Conservation (phyloP, 2,329 filamentous ascomycete genomes). For the Fusarium anguioides region DNA sequence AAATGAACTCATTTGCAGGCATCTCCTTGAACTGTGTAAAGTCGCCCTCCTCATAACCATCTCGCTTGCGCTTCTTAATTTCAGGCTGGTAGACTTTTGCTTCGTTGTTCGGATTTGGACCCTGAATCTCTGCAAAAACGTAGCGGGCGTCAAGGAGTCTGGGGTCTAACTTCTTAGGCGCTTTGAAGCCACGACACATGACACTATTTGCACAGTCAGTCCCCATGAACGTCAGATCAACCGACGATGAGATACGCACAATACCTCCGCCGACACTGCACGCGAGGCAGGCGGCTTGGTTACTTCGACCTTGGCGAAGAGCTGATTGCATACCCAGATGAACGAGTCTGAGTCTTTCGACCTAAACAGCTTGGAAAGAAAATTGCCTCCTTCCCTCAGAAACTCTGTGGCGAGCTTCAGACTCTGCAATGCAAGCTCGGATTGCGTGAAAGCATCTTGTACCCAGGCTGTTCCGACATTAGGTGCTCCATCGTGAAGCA, state of each 20-base stretch:
- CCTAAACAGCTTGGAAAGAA: slow-evolving; percentile 97
- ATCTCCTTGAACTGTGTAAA: slow-evolving; percentile 92
- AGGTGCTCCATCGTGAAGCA: slow-evolving; percentile 95
- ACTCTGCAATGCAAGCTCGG: slow-evolving; percentile 88
- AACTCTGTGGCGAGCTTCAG: slow-evolving; percentile 97
- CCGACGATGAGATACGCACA: slow-evolving; percentile 59
- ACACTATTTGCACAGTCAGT: slow-evolving; percentile 62
- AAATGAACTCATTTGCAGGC: slow-evolving; percentile 90
- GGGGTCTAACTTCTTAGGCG: slow-evolving; percentile 91
- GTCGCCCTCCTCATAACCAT: slow-evolving; percentile 97
- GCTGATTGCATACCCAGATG: slow-evolving; percentile 96
- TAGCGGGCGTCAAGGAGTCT: slow-evolving; percentile 89
- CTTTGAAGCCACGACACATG: slow-evolving; percentile 94
- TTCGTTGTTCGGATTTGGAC: slow-evolving; percentile 91
- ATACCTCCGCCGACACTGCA: slow-evolving; percentile 95
- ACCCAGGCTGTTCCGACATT: slow-evolving; percentile 99
- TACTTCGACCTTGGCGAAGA: slow-evolving; percentile 94
- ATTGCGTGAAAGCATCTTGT: slow-evolving; percentile 98
- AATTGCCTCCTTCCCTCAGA: slow-evolving; percentile 86
- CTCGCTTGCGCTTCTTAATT: slow-evolving; percentile 95
- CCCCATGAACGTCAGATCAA: no score
- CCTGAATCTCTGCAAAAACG: slow-evolving; percentile 91
- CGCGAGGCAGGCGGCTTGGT: slow-evolving; percentile 96
- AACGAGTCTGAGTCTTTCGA: slow-evolving; percentile 78
- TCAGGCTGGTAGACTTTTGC: slow-evolving; percentile 99